Conservation (phyloP, 1,284 basidiomycete species). For the Cutaneotrichosporon cavernicola region DNA sequence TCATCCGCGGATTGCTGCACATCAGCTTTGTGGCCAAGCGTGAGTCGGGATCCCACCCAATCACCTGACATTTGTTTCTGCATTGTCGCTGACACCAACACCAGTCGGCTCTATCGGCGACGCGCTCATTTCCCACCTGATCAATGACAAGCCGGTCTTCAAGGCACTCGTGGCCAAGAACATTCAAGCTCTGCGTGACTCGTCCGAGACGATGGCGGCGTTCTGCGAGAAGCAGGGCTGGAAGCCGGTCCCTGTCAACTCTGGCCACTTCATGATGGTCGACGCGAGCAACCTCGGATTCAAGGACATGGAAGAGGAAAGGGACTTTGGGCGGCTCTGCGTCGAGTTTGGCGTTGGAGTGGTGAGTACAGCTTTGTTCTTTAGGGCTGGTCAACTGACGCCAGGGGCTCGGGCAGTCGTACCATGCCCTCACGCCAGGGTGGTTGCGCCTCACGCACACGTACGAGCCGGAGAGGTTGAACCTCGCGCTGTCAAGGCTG, state of each 20-base stretch:
- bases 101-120: conserved; percentile 48
- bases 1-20: conserved; percentile 48
- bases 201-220: conserved; percentile 35
- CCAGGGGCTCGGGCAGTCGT: conserved; percentile 19
- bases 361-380: conserved; percentile 3
- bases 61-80: too few species aligned
- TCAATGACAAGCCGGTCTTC: conserved; percentile 36
- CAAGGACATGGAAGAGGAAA: conserved; percentile 20
- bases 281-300: conserved; percentile 17
- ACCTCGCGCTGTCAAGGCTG: conserved; percentile 8
- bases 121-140: conserved; percentile 43
- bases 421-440: conserved; percentile 19
- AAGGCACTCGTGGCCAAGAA: conserved; percentile 39
- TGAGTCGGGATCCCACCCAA: conserved; percentile 19
- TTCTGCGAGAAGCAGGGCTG: conserved; percentile 48
- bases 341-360: conserved; percentile 13
- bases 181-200: conserved; percentile 35
- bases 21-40: conserved; percentile 48
- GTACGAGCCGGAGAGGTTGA: conserved; percentile 8
- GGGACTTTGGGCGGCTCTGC: conserved; percentile 11
- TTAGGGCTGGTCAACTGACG: neutral
- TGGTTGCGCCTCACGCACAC: conserved; percentile 26
- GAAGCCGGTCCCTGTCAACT: conserved; percentile 40
- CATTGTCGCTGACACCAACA: conserved; percentile 2
- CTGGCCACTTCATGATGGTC: conserved; percentile 31